Conservation (phyloP, 2,329 filamentous ascomycete species). For the Colletotrichum sp. region DNA sequence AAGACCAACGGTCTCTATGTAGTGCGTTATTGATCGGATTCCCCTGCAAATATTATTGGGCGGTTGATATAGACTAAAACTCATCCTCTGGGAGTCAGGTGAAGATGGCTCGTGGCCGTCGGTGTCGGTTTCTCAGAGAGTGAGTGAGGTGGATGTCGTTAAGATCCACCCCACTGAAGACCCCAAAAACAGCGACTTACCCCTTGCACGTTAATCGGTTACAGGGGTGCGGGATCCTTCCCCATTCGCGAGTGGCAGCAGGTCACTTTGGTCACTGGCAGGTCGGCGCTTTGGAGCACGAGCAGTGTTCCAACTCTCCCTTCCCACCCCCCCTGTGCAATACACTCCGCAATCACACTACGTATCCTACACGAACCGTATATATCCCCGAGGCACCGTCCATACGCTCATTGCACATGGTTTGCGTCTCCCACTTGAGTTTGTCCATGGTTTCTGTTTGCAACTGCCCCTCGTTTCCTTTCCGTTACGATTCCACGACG, state of each 20-base stretch:
- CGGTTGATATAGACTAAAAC: not conserved
- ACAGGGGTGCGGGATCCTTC: conserved; percentile 16
- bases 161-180: conserved; percentile 10
- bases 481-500: not conserved
- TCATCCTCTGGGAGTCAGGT: not conserved
- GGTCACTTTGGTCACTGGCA: not conserved
- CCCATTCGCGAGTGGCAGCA: conserved; percentile 10
- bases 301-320: conserved; percentile 3
- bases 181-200: not conserved
- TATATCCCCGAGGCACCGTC: conserved; percentile 15
- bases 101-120: not conserved
- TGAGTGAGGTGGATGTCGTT: not conserved
- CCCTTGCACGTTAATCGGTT: conserved; percentile 18
- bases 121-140: not conserved
- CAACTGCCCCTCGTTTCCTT: not conserved
- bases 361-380: conserved; percentile 13
- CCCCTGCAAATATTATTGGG: not conserved
- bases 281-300: conserved; percentile 7
- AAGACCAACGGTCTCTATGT: not conserved
- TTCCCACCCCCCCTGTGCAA: conserved; percentile 8
- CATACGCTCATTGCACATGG: not conserved
- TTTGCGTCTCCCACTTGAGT: not conserved
- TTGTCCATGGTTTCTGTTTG: not conserved
- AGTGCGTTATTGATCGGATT: not conserved
- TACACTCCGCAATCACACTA: conserved; percentile 16